Percentiles rank a stretch among this genome's conserved stretches.
phyloP scores from a whole-genome alignment of 169 alveolate species.

The Plasmodium chabaudi region DNA sequence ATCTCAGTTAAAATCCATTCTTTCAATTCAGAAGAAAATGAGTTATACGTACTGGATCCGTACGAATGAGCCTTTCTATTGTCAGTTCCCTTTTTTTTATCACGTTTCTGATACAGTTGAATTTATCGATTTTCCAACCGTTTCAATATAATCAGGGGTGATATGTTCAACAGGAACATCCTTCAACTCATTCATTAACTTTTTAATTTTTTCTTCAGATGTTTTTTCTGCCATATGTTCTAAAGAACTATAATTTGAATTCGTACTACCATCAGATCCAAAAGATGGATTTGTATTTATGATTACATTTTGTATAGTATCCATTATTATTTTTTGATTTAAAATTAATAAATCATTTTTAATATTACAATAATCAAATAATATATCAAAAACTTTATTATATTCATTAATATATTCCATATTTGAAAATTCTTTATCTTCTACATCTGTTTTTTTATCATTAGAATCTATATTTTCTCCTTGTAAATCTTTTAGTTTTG shows the following conservation, averaged over 20 bases:
- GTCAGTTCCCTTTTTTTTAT: too few species aligned
- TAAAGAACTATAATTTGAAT: constrained; percentile 24
- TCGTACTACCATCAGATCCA: constrained; percentile 26
- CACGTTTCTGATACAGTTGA: too few species aligned
- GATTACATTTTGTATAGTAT: constrained; percentile 43
- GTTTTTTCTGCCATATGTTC: constrained; percentile 18
- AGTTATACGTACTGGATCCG: constrained; percentile 13
- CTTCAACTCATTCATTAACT: background rate
- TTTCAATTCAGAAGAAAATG: constrained; percentile 26
- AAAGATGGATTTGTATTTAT: constrained; percentile 50
- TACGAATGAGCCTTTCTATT: too few species aligned
- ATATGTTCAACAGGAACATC: constrained; percentile 40
- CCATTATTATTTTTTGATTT: constrained; percentile 37
- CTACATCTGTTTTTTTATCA: background rate
- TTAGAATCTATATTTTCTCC: background rate
- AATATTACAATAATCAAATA: constrained; percentile 46
- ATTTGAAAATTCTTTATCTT: constrained; percentile 23
- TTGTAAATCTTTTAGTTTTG: background rate
- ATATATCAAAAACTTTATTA: constrained; percentile 64
- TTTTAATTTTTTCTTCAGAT: constrained; percentile 19
- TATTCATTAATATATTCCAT: constrained; percentile 62
- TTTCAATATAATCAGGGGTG: constrained; percentile 26
- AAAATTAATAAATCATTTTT: constrained; percentile 26
- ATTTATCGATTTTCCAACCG: background rate
- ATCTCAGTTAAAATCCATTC: constrained; percentile 9